Base-by-base conservation (phyloP, 1,284 basidiomycete genomes). In the Psilocybe mexicana region DNA sequence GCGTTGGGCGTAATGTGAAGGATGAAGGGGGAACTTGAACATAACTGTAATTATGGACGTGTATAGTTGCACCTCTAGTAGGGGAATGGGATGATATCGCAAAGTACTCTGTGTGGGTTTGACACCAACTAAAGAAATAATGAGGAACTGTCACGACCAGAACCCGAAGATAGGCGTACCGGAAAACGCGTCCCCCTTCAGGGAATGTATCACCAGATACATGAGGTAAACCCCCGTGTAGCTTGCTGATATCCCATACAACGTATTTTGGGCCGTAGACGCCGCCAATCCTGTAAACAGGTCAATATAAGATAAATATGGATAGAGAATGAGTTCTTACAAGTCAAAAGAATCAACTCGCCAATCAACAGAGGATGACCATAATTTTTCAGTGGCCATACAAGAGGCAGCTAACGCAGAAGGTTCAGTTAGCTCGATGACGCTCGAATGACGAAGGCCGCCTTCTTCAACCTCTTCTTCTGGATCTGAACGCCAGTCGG, bases 401-500 rank as follows among this genome's bases (percentile, higher is more conserved):
- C 77, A 72, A 2, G 81, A 74, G 52, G 81, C 77, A 2, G 83
- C 79, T 46, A 92, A 69, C 2, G 84, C 80, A 51, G 79, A 75
- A 10, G 90, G 88, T 60, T 91, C 88, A 18, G 87, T 74, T 2
- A 93, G 81, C 67, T 93, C 90, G 18, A 90, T 67, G 44, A 88
- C 71, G 65, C 79, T 86, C 14, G 83, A 80, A 68, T 85, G 82
- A 43, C 83, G 78, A 80, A 85, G 82, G 52, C 72, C 77, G 44
- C 78, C 79, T 55, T 78, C 76, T 48, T 79, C 79, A 24, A 76
- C 74, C 54, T 81, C 81, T 25, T 79, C 78, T 24, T 79, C 78
- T 1, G 84, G 84, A 65, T 90, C 87, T 12, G 85, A 81, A 52
- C 87, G 83, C 91, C 91, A 92, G 72, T 93, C 89, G 12, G 85